Conservation (phyloP, 2,329 filamentous ascomycete species). For the Phyllachora maydis region DNA sequence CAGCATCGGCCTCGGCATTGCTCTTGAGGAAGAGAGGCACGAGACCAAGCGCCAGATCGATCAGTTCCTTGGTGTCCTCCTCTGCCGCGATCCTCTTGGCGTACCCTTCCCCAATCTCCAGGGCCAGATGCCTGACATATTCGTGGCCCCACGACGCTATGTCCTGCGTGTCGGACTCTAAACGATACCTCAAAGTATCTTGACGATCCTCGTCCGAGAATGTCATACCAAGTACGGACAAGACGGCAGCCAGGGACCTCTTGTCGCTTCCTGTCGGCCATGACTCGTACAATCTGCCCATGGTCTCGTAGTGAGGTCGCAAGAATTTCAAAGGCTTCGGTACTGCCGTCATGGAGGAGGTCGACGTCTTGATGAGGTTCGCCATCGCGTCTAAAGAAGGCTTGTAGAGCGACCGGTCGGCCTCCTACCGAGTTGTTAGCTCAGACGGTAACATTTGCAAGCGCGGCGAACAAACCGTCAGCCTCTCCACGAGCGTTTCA, state of each 20-base stretch:
- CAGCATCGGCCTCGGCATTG: conserved; percentile 94
- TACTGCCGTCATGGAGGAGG: conserved; percentile 97
- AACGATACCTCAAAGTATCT: conserved; percentile 88
- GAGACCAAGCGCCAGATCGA: conserved; percentile 64
- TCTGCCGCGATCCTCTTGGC: conserved; percentile 73
- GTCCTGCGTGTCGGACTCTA: conserved; percentile 77
- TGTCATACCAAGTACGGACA: conserved; percentile 97
- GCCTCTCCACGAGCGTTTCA: conserved; percentile 89
- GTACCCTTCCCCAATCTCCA: conserved; percentile 92
- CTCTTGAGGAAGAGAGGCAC: conserved; percentile 92
- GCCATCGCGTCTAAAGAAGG: conserved; percentile 91
- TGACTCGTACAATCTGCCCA: conserved; percentile 72
- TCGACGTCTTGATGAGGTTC: conserved; percentile 95
- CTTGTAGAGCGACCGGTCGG: conserved; percentile 73
- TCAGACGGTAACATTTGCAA: too few relatives aligned
- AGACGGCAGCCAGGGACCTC: conserved; percentile 76
- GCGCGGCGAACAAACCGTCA: conserved; percentile 64
- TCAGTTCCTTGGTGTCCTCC: conserved; percentile 63
- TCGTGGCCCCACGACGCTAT: conserved; percentile 97
- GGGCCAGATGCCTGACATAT: conserved; percentile 84
- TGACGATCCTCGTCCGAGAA: conserved; percentile 91
- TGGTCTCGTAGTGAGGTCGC: conserved; percentile 81
- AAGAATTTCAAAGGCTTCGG: conserved; percentile 97
- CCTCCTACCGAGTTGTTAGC: conserved; percentile 53
- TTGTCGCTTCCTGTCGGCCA: conserved; percentile 77